Evolutionary conservation across 129 eudicot species (phyloP), one percentile per base, ranked within the genome.

Genomic region (Sambucus nigra): DNA sequence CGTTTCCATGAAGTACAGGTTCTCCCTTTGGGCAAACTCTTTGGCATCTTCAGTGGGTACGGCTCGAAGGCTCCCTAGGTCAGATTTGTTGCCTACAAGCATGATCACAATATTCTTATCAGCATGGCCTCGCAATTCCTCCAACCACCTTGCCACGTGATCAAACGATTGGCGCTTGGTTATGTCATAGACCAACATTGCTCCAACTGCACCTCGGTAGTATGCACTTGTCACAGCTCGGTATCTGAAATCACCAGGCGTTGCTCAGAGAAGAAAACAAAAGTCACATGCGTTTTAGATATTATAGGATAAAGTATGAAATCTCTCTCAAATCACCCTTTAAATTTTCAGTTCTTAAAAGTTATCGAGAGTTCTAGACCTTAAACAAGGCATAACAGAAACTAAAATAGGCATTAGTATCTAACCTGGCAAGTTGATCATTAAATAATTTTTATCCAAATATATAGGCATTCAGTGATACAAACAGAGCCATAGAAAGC

Each of bases 151-250:
- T 11, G 88, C 73, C 2, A 87, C 60, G 25, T 87, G 88, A 68
- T 87, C 96, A 53, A 87, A 87, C 1, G 93, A 69, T 56, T 87
- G 96, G 24, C 85, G 96, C 28, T 82, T 82, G 62, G 88, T 79
- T 40, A 87, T 79, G 77, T 87, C 96, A 23, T 82, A 87, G 7
- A 87, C 88, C 42, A 87, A 60, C 96, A 87, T 82, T 39, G 96
- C 96, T 51, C 96, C 96, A 23, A 87, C 88, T 12, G 94, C 96
- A 58, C 96, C 96, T 76, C 96, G 64, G 82, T 87, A 87, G 42
- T 87, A 87, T n/a, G 96, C 96, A 54, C 88, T 87, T 0, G 96
- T 87, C 50, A 87, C 96, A 47, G 96, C 96, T 60, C 96, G 69
- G 53, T 87, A 87, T 58, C 96, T 84, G 72, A 59, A 46, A 46